phyloP scores from a whole-genome alignment of 495 filamentous ascomycete species.

The Immersiella caudata region DNA sequence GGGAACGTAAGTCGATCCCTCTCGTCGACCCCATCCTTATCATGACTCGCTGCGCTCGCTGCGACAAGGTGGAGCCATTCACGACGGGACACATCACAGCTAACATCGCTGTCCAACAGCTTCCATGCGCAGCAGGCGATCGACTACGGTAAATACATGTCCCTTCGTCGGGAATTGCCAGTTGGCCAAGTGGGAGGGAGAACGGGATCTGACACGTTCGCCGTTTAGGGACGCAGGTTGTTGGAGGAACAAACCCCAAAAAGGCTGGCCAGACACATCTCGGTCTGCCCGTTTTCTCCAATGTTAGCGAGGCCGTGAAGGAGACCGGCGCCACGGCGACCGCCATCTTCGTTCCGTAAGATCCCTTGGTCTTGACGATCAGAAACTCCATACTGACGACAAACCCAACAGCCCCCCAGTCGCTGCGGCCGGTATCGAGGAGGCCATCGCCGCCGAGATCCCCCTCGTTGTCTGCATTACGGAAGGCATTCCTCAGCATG shows the following conservation, averaged over 20 bases:
- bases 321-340: conserved; percentile 87
- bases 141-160: conserved; percentile 74
- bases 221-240: conserved; percentile 82
- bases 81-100: conserved; percentile 19
- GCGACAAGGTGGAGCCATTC: background rate
- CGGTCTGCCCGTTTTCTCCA: conserved; percentile 89
- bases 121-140: conserved; percentile 99
- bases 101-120: conserved; percentile 57
- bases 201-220: conserved; percentile 22
- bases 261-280: conserved; percentile 92
- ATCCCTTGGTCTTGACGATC: background rate
- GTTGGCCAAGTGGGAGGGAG: conserved; percentile 7
- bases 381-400: conserved; percentile 16
- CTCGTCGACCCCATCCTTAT: conserved; percentile 16
- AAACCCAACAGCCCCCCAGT: conserved; percentile 70
- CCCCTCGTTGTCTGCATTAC: conserved; percentile 96
- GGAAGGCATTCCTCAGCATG: conserved; percentile 96
- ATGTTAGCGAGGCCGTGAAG: conserved; percentile 85
- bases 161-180: background rate
- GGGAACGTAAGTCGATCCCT: conserved; percentile 77
- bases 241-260: conserved; percentile 98
- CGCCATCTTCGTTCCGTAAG: conserved; percentile 96
- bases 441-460: conserved; percentile 91
- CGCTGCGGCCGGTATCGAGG: conserved; percentile 93
- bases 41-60: conserved; percentile 23